Base-by-base conservation (phyloP, 106 monocot species). In the Allium cepa region DNA sequence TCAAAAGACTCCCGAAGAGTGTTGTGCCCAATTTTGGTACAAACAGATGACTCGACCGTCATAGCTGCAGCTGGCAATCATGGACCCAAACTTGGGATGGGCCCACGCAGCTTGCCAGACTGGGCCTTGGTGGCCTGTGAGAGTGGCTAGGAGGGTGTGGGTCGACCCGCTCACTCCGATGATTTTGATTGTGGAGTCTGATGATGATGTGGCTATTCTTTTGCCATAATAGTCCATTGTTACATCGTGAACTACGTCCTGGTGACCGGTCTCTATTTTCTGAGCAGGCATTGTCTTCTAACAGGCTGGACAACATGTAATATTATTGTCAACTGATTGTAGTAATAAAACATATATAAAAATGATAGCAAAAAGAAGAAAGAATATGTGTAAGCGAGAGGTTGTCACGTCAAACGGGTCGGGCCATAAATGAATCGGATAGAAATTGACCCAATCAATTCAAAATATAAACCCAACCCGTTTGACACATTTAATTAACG, bases 91-190 rank as follows among this genome's bases (percentile, higher is more conserved):
- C 61, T 75, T 75, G 7, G 75, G 75, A 11, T 75, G 75, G 52
- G 75, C 75, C 75, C 75, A 75, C 1, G 68, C 69, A 62, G 68
- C 75, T 59, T 75, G 75, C 75, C 75, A 75, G 61, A 75, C 75
- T 1, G 68, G 69, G n/a, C 75, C 75, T 46, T 75, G 68, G 69
- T 75, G 75, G 46, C 75, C 68, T 11, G 50, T 75, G 26, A 75
- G 51, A 16, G 75, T 75, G 14, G 75, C 75, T 53, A 75, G 75
- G 52, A 36, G 68, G 13, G 68, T 67, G 50, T 75, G 75, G 7
- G 75, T 68, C 46, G 68, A 68, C 9, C 75, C 68, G 68, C 75
- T 69, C 11, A 75, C 67, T 46, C 75, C 75, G 16, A 75, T 75
- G 27, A 75, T 68, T 61, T 75, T 68, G 26, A 75, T 45, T 28